These are phyloP conservation scores for Aspergillus nomiae DNA, from an alignment of 2,329 filamentous ascomycete genomes.

Conservation along the genomic window DNA sequence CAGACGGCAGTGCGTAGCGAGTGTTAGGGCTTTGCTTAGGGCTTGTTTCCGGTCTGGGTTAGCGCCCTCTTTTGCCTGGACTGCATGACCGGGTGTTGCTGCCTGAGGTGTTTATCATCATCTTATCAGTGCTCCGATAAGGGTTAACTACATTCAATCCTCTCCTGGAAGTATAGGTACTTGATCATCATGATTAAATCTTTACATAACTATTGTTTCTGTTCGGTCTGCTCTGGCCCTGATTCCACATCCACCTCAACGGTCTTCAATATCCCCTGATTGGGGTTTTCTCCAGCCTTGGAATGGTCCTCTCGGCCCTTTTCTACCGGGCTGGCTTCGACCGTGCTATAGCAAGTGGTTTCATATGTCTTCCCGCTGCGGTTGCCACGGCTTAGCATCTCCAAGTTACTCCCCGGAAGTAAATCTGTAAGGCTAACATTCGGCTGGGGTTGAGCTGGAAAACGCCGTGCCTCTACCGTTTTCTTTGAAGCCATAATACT, in stretches of 20 bases:
- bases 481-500: neutral
- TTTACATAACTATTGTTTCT: neutral
- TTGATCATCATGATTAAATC: neutral
- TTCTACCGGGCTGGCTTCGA: conserved; percentile 12
- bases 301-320: neutral
- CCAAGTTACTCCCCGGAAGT: conserved; percentile 4
- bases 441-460: neutral
- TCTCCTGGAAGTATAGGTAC: neutral
- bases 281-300: neutral
- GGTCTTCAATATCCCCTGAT: conserved; percentile 22
- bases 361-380: conserved; percentile 5
- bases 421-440: neutral
- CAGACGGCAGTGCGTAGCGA: conserved; percentile 38
- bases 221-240: conserved; percentile 7
- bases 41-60: conserved; percentile 26
- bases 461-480: neutral
- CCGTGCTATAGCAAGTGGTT: conserved; percentile 13
- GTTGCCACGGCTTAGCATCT: neutral
- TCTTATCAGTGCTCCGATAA: neutral
- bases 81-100: neutral
- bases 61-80: neutral
- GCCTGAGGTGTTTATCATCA: conserved; percentile 12
- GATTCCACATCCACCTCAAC: conserved; percentile 27
- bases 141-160: neutral
- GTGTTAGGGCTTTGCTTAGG: conserved; percentile 41